phyloP scores from a whole-genome alignment of 768 basidiomycete genomes.

The Omphalotus guepiniiformis region DNA sequence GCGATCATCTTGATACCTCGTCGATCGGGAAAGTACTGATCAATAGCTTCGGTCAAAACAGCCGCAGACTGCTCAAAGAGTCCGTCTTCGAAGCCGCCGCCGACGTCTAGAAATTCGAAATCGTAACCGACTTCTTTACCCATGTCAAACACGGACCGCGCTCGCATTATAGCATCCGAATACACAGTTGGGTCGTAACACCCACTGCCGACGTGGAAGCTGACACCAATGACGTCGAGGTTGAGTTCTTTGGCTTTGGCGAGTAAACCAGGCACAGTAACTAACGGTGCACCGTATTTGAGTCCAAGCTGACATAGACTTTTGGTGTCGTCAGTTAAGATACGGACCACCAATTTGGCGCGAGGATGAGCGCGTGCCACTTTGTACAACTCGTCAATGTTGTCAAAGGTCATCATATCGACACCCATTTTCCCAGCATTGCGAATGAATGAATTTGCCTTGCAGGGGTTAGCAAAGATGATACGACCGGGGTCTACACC shows the following conservation, averaged over 20 bases:
- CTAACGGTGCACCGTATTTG: conserved; percentile 93
- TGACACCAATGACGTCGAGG: conserved; percentile 89
- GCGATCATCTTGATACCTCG: conserved; percentile 78
- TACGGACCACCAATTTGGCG: conserved; percentile 88
- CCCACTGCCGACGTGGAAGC: conserved; percentile 97
- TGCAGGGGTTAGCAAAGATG: conserved; percentile 99
- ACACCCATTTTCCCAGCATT: conserved; percentile 77
- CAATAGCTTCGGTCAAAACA: conserved; percentile 67
- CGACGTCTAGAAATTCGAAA: conserved; percentile 87
- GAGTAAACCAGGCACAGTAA: conserved; percentile 74
- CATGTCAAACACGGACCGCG: conserved; percentile 84
- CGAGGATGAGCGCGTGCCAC: conserved; percentile 73
- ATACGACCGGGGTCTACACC: conserved; percentile 77
- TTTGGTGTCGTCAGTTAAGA: conserved; percentile 97
- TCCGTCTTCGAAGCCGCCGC: conserved; percentile 92
- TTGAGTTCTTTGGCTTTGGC: conserved; percentile 71
- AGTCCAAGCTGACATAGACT: conserved; percentile 89
- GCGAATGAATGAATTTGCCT: conserved; percentile 90
- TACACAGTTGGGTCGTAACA: conserved; percentile 92
- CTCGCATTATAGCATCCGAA: conserved; percentile 82
- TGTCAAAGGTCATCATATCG: conserved; percentile 97
- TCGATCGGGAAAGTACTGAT: conserved; percentile 74
- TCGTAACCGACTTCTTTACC: conserved; percentile 73
- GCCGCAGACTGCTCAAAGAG: conserved; percentile 78
- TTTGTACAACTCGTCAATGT: conserved; percentile 93